Evolutionary conservation across 768 basidiomycete genomes (phyloP), one percentile per base, ranked within the genome.

Genomic region (Hypsizygus marmoreus): DNA sequence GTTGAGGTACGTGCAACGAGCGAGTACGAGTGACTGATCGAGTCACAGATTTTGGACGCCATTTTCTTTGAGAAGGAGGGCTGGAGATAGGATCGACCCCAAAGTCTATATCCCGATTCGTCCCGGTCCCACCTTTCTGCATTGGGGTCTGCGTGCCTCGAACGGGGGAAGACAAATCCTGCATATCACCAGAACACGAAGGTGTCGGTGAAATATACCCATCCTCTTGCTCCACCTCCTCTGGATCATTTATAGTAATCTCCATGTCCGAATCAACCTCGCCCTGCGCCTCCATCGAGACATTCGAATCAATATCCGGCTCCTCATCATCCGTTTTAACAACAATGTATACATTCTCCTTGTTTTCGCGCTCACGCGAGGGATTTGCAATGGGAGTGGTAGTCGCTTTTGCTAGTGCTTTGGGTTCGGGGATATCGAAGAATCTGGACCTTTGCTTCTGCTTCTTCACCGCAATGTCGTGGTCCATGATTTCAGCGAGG

Each of bases 181-280:
- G 80, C 19, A 75, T 75, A 28, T 82, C 83, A 50, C 71, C 70
- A 39, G 73, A 74, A 53, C 74, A 69, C 17, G 80, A 80, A 36
- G 77, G 67, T 7, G 78, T 67, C 12, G 88, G 88, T n/a, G 89
- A 89, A 42, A 87, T 72, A 64, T 91, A 92, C 12, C 90, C 89
- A 49, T 88, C 88, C 59, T 91, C 90, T 65, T 89, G 89, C 57
- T 74, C 71, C 12, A 88, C 80, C 8, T 54, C 58, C 40, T 79
- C 72, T 6, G 69, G 66, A 47, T 78, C 68, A n/a, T 74, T 67
- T 16, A 72, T 35, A 29, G 70, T 64, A 28, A 69, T 65, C 45
- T 74, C 73, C 45, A 68, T 62, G 40, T 70, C 66, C 16, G 56
- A 56, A 31, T 67, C 67, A 26, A 67, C 68, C 29, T 67, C 64